These are phyloP conservation scores for Malassezia furfur DNA, from an alignment of 1,284 basidiomycete genomes.

Conservation along the genomic window DNA sequence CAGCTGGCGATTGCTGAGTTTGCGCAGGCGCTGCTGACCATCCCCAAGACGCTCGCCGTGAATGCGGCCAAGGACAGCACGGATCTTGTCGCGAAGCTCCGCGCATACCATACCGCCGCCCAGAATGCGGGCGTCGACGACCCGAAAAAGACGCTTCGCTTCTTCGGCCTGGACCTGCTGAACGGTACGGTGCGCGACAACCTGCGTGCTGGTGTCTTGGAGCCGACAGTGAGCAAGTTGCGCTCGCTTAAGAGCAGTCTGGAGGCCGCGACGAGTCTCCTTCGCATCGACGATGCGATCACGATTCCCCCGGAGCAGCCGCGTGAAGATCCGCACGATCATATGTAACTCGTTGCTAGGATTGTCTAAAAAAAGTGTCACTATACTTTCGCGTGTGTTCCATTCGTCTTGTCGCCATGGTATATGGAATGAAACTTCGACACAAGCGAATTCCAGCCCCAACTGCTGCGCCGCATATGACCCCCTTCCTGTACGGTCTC, in stretches of 20 bases:
- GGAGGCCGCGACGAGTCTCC: slow-evolving; percentile 86
- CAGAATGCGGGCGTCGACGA: slow-evolving; percentile 76
- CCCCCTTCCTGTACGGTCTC: slow-evolving; percentile 1
- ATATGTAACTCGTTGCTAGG: slow-evolving; percentile 28
- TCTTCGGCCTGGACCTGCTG: slow-evolving; percentile 88
- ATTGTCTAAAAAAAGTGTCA: not conserved
- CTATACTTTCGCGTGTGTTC: not conserved
- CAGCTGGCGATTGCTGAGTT: slow-evolving; percentile 98
- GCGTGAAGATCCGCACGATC: slow-evolving; percentile 43
- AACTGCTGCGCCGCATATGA: slow-evolving; percentile 1
- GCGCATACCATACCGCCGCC: slow-evolving; percentile 89
- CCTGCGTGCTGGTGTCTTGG: slow-evolving; percentile 80
- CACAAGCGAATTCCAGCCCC: slow-evolving; percentile 7
- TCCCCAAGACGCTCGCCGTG: slow-evolving; percentile 87
- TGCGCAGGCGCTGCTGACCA: slow-evolving; percentile 79
- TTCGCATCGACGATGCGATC: slow-evolving; percentile 78
- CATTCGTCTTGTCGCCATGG: too few species aligned
- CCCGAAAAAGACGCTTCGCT: slow-evolving; percentile 86
- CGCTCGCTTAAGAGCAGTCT: slow-evolving; percentile 91
- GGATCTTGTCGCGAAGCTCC: slow-evolving; percentile 89
- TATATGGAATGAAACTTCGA: slow-evolving; percentile 5
- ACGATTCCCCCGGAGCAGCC: slow-evolving; percentile 41
- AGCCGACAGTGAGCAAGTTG: slow-evolving; percentile 94
- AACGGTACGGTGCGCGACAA: slow-evolving; percentile 94
- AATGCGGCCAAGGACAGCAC: slow-evolving; percentile 99